Conservation (phyloP, 1,139 yeast species). For the Zygoascus hellenicus region DNA sequence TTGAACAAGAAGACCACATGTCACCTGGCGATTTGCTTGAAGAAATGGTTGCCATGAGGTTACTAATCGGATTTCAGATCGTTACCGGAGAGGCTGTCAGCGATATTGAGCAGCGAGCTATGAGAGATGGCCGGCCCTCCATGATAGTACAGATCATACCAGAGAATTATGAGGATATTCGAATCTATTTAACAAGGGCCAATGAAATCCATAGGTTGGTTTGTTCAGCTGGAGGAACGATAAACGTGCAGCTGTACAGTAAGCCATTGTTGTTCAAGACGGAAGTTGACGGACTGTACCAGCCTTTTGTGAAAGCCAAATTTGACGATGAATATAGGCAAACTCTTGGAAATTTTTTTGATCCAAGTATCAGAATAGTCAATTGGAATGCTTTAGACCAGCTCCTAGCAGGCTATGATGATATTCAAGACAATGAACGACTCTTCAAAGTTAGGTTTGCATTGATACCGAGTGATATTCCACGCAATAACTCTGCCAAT, state of each 20-base stretch:
- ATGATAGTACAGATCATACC: slow-evolving; percentile 38
- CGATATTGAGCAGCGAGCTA: slow-evolving; percentile 56
- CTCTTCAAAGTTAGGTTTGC: slow-evolving; percentile 76
- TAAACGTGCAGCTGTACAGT: slow-evolving; percentile 71
- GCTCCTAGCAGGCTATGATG: slow-evolving; percentile 82
- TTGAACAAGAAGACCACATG: slow-evolving; percentile 48
- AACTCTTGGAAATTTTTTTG: slow-evolving; percentile 52
- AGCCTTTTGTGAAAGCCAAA: slow-evolving; percentile 60
- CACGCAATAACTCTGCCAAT: slow-evolving; percentile 28
- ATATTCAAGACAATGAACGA: slow-evolving; percentile 51
- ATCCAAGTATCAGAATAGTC: slow-evolving; percentile 47
- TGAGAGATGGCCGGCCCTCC: slow-evolving; percentile 51
- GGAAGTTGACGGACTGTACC: slow-evolving; percentile 23
- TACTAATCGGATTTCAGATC: slow-evolving; percentile 85
- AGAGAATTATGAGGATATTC: slow-evolving; percentile 46
- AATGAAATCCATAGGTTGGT: slow-evolving; percentile 81
- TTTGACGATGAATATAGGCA: slow-evolving; percentile 65
- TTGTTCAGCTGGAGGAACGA: slow-evolving; percentile 60
- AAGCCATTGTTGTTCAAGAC: slow-evolving; percentile 15
- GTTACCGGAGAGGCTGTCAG: slow-evolving; percentile 66
- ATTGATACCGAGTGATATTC: slow-evolving; percentile 61
- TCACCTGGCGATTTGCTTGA: slow-evolving; percentile 63
- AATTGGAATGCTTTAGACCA: slow-evolving; percentile 96
- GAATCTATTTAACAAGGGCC: slow-evolving; percentile 68
- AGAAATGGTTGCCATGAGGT: slow-evolving; percentile 80